These are phyloP conservation scores for Monascus purpureus DNA, from an alignment of 495 filamentous ascomycete species.

Conservation along the genomic window DNA sequence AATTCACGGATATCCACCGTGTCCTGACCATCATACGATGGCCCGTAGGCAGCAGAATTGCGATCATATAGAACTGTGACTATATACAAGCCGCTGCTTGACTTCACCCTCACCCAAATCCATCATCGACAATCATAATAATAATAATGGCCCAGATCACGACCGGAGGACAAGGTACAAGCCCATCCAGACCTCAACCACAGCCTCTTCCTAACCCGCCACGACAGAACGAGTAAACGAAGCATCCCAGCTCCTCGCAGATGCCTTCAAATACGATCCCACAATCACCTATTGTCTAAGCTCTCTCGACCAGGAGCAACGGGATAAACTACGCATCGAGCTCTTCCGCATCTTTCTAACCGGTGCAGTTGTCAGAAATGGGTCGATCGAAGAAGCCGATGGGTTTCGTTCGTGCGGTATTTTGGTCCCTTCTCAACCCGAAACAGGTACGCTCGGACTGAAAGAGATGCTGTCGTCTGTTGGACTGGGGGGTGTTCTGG, in stretches of 20 bases:
- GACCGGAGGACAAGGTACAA: too few species aligned
- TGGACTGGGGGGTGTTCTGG: neutral
- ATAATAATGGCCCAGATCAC: too few species aligned
- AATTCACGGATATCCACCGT: too few species aligned
- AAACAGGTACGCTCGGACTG: too few species aligned
- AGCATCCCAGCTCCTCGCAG: neutral
- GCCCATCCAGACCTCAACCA: too few species aligned
- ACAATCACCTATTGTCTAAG: neutral
- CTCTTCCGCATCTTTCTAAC: neutral
- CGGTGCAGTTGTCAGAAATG: neutral
- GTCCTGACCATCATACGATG: too few species aligned
- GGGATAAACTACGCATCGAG: neutral
- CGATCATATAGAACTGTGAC: too few species aligned
- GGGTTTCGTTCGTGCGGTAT: neutral
- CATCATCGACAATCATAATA: too few species aligned
- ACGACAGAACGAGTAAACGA: neutral
- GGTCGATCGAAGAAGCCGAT: neutral
- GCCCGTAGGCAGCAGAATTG: too few species aligned
- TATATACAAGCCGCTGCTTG: too few species aligned
- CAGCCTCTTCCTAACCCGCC: too few species aligned
- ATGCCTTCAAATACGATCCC: neutral
- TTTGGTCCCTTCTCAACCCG: neutral
- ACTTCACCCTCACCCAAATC: too few species aligned
- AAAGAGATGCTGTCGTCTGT: neutral
- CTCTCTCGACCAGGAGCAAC: neutral